Percentiles rank a stretch among this genome's conserved stretches.
phyloP scores from a whole-genome alignment of 2,329 filamentous ascomycete genomes.

The Zymoseptoria passerinii region DNA sequence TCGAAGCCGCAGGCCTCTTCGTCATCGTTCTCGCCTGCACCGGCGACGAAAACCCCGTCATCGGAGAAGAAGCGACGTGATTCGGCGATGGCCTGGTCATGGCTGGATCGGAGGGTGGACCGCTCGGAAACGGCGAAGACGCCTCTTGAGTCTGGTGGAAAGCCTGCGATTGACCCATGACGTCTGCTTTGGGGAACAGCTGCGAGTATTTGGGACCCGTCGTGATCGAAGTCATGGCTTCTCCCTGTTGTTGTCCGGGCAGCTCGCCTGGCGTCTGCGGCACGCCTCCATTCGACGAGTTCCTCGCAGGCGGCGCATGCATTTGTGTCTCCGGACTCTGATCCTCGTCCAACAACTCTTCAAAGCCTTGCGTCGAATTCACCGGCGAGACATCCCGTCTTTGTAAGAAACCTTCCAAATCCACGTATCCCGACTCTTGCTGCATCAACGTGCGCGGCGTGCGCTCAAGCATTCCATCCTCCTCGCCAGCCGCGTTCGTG shows the following conservation, averaged over 20 bases:
- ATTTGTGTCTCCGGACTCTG: slow-evolving; percentile 21
- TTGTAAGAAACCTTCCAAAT: slow-evolving; percentile 17
- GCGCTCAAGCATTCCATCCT: not conserved
- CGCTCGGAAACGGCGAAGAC: slow-evolving; percentile 36
- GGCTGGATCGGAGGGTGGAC: slow-evolving; percentile 35
- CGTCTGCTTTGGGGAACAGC: slow-evolving; percentile 30
- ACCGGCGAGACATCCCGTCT: slow-evolving; percentile 15
- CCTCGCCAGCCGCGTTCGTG: not conserved
- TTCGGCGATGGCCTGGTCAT: slow-evolving; percentile 39
- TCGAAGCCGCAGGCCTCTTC: not conserved
- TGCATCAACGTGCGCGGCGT: slow-evolving; percentile 14
- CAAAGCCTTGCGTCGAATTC: slow-evolving; percentile 15
- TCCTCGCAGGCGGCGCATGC: slow-evolving; percentile 6
- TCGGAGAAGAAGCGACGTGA: slow-evolving; percentile 30
- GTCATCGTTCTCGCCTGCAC: not conserved
- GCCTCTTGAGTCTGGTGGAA: slow-evolving; percentile 40
- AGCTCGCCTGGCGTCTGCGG: slow-evolving; percentile 37
- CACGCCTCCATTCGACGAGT: slow-evolving; percentile 1
- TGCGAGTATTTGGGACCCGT: slow-evolving; percentile 33
- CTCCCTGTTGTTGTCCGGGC: slow-evolving; percentile 33
- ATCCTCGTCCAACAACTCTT: slow-evolving; percentile 19
- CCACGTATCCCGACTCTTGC: slow-evolving; percentile 27
- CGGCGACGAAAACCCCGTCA: slow-evolving; percentile 21
- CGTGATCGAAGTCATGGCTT: slow-evolving; percentile 36
- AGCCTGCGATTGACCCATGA: slow-evolving; percentile 38